Evolutionary conservation across 257 asterid genomes (phyloP).

Genomic region (Solanum ahanhuiri): DNA sequence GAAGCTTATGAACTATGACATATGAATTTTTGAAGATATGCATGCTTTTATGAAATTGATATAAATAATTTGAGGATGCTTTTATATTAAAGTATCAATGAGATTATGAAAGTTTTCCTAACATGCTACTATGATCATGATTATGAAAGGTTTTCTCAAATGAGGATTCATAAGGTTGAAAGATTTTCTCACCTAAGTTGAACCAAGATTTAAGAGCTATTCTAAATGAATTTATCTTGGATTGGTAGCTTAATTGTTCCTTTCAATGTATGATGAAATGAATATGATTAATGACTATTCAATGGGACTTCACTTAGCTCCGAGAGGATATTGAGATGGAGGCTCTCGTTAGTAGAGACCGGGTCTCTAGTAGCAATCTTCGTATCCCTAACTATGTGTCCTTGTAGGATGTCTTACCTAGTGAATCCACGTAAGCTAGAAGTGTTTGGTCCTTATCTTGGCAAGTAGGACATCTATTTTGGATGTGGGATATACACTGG

Average conservation of each 20-base stretch:
- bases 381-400: background rate
- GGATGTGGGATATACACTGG: background rate
- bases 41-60: no score
- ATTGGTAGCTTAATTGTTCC: no score
- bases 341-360: background rate
- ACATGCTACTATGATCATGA: background rate
- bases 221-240: no score
- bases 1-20: background rate
- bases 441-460: background rate
- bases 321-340: background rate
- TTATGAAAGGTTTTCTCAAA: background rate
- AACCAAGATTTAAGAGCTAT: background rate
- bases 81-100: background rate
- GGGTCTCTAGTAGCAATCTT: background rate
- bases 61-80: background rate
- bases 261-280: background rate
- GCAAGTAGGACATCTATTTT: background rate
- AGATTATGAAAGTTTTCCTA: background rate
- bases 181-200: background rate
- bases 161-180: no score
- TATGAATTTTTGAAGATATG: no score
- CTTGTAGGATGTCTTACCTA: background rate
- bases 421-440: background rate
- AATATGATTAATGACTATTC: background rate
- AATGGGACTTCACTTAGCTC: background rate